Percentiles rank a stretch among this genome's conserved stretches.
Conservation (phyloP, 768 basidiomycete species). For the Glaciozyma martinii region DNA sequence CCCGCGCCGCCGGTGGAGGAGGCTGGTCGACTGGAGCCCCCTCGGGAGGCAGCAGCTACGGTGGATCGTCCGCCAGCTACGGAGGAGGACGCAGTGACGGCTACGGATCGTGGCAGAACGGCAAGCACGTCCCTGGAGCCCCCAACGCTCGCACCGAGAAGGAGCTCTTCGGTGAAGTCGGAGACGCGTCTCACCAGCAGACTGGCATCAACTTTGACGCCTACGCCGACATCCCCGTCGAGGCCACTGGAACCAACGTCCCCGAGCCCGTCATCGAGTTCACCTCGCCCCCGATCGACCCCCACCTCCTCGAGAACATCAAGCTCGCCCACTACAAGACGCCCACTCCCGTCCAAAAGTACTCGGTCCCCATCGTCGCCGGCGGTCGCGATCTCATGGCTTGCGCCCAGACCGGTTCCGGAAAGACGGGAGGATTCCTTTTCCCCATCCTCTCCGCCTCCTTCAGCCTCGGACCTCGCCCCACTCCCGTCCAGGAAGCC, state of each 20-base stretch:
- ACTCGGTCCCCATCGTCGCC: conserved; percentile 96
- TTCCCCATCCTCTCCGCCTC: conserved; percentile 97
- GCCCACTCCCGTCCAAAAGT: conserved; percentile 98
- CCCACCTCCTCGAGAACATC: conserved; percentile 92
- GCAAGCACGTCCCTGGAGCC: conserved; percentile 70
- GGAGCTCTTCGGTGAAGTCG: conserved; percentile 84
- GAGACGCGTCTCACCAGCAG: conserved; percentile 77
- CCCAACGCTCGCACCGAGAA: conserved; percentile 85
- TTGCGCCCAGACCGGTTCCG: conserved; percentile 96
- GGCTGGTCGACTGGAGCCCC: conserved; percentile 6
- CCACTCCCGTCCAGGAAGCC: conserved; percentile 51
- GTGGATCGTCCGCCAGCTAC: conserved; percentile 20
- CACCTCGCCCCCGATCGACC: conserved; percentile 79
- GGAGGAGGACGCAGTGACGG: conserved; percentile 40
- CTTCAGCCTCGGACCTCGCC: conserved; percentile 68
- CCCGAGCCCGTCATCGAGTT: conserved; percentile 87
- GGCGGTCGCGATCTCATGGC: conserved; percentile 66
- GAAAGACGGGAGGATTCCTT: conserved; percentile 97
- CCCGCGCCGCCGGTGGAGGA: conserved; percentile 15
- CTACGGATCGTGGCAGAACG: conserved; percentile 76
- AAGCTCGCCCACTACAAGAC: conserved; percentile 81
- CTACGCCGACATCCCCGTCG: conserved; percentile 98
- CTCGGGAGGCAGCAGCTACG: neutral
- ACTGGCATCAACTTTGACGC: conserved; percentile 99
- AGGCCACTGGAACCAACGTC: conserved; percentile 93